Conservation (phyloP, 441 rosid species). For the Syzygium malaccense region DNA sequence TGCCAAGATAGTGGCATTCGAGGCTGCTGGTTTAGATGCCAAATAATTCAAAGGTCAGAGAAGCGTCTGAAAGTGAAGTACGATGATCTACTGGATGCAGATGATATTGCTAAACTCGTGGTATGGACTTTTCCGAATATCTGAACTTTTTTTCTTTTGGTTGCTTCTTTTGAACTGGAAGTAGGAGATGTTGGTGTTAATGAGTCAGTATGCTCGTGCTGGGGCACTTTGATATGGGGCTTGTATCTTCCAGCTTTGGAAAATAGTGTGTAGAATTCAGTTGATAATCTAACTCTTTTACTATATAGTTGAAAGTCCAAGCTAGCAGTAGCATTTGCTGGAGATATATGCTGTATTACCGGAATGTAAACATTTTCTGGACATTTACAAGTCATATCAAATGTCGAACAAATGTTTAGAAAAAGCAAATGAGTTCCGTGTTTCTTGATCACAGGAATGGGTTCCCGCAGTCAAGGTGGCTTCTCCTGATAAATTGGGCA, state of each 20-base stretch:
- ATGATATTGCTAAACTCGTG: neutral
- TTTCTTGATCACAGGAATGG: constrained; percentile 10
- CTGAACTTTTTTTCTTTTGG: neutral
- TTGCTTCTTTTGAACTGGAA: neutral
- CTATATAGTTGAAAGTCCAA: neutral
- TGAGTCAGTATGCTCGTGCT: neutral
- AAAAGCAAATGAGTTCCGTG: neutral
- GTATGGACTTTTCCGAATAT: neutral
- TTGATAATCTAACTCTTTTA: neutral
- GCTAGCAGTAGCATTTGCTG: neutral
- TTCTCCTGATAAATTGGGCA: constrained; percentile 5
- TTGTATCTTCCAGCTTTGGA: neutral
- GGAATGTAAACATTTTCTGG: neutral
- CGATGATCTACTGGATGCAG: constrained; percentile 1
- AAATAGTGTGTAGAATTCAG: neutral
- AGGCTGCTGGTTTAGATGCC: constrained; percentile 16
- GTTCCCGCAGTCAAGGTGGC: neutral
- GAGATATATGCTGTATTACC: neutral
- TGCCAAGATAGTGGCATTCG: constrained; percentile 15
- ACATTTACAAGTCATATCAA: neutral
- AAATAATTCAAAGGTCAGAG: neutral
- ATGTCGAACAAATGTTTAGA: neutral
- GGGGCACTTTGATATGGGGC: neutral
- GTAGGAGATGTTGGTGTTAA: neutral
- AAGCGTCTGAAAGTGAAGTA: constrained; percentile 6